Percentiles rank a stretch among this genome's conserved stretches.
phyloP scores from a whole-genome alignment of 345 rosid genomes.

The Clausena lansium region DNA sequence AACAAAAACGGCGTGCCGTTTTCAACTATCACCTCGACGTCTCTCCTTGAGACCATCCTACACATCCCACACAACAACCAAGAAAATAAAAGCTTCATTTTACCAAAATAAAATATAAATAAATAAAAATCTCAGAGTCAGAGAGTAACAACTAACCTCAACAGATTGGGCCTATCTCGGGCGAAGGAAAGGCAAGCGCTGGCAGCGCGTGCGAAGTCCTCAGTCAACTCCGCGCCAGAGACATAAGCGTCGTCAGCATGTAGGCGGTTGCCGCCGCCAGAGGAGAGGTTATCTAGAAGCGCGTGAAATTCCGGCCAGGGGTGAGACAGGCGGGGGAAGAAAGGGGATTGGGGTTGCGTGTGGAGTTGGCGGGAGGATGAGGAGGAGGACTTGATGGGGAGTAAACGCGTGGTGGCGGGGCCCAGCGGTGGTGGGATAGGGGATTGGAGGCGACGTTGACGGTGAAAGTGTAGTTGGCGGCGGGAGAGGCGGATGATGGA shows the following conservation, averaged over 20 bases:
- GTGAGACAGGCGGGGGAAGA: conserved; percentile 10
- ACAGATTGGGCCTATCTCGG: conserved; percentile 47
- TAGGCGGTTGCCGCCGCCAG: conserved; percentile 37
- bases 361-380: conserved; percentile 25
- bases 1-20: conserved; percentile 65
- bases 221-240: conserved; percentile 36
- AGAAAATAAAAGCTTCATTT: not conserved
- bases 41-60: conserved; percentile 72
- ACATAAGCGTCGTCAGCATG: conserved; percentile 27
- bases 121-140: not conserved
- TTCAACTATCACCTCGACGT: conserved; percentile 57
- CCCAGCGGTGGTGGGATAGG: conserved; percentile 18
- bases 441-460: conserved; percentile 11
- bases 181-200: conserved; percentile 69
- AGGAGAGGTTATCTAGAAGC: conserved; percentile 35
- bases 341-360: conserved; percentile 24
- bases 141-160: conserved; percentile 34
- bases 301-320: conserved; percentile 46
- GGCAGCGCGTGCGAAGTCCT: conserved; percentile 50
- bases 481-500: conserved; percentile 31
- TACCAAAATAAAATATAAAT: not conserved
- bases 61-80: not conserved
- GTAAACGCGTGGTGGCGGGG: conserved; percentile 14
- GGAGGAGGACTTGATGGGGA: conserved; percentile 18
- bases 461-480: conserved; percentile 14